Base-by-base conservation (phyloP, 2,329 filamentous ascomycete genomes). In the Xylariales sp. region DNA sequence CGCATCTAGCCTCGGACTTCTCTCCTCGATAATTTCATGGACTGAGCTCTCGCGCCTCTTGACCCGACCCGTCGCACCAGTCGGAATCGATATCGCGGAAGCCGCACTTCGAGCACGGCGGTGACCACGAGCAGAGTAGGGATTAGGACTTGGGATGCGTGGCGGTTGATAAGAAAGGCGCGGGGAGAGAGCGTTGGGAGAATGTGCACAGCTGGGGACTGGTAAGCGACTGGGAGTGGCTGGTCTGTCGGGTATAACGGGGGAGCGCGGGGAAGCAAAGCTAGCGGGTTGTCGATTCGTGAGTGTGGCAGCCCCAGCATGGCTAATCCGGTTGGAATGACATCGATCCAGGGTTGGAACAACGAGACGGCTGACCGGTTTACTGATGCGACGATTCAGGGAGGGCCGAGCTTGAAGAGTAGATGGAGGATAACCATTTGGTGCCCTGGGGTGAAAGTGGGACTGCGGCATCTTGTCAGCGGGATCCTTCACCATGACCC, bases 401-500 rank as follows among this genome's bases (percentile, higher is more conserved):
- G 51, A 44, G 2, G 53, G 46, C 4, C 9, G 51, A 25, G 6
- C 22, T 6, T 43, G 44, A 10, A 28, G 22, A 8, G 21, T 21
- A 11, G 6, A 29, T 6, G 18, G 28, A 3, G 11, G 10, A 15
- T 5, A 18, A 36, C 9, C 14, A 18, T 38, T 19, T 18, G 33
- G 31, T 14, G 18, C 21, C 7, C n/a, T 20, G 15, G n/a, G 14
- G 12, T 20, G 12, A 12, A 25, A 14, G 11, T 24, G 2, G 31
- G 27, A 21, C 5, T 55, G 53, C 38, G 59, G 46, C 4, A 62
- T 46, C 46, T 51, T 46, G 11, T 48, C 42, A 27, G 47, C 48
- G 14, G 58, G 58, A 32, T 72, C 71, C 42, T 67, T 66, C 19
- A 89, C 78, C 48, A 89, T 70, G 20, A 89, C 82, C 85, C 85